Conservation (phyloP, 78 protist species). For the Speleostelium caveatum region DNA sequence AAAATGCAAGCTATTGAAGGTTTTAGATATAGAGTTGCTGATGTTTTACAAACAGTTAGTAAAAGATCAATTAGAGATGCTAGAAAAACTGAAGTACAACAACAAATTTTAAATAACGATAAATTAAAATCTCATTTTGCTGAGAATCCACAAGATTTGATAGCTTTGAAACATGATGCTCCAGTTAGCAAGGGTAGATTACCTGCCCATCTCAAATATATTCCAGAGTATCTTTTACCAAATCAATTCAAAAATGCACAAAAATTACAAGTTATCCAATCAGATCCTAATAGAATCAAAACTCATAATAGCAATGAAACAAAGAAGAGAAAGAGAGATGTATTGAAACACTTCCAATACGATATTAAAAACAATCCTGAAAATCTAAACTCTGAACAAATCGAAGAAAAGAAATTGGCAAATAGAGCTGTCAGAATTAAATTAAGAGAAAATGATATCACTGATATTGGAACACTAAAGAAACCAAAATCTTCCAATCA, state of each 20-base stretch:
- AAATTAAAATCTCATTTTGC: slow-evolving; percentile 60
- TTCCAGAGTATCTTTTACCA: slow-evolving; percentile 79
- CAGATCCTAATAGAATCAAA: slow-evolving; percentile 66
- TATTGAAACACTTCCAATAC: slow-evolving; percentile 4
- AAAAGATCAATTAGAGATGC: slow-evolving; percentile 58
- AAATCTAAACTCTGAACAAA: too few species aligned
- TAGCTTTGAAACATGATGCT: slow-evolving; percentile 59
- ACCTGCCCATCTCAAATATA: slow-evolving; percentile 2
- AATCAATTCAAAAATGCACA: slow-evolving; percentile 13
- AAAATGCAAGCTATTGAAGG: slow-evolving; percentile 70
- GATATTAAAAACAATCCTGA: too few species aligned
- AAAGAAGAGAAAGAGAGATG: slow-evolving; percentile 53
- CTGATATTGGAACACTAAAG: too few species aligned
- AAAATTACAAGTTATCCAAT: slow-evolving; percentile 31
- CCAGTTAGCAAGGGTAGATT: slow-evolving; percentile 15
- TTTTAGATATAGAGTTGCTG: slow-evolving; percentile 87
- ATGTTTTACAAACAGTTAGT: slow-evolving; percentile 56
- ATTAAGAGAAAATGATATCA: too few species aligned
- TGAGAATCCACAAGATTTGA: slow-evolving; percentile 70
- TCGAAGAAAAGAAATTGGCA: too few species aligned
- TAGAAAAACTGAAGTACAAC: slow-evolving; percentile 75
- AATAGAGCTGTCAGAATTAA: too few species aligned
- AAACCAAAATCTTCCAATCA: too few species aligned
- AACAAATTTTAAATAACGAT: slow-evolving; percentile 83
- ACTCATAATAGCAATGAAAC: slow-evolving; percentile 11